Percentiles rank a stretch among this genome's conserved stretches.
phyloP scores from a whole-genome alignment of 257 asterid species.

The Scutellaria galericulata region DNA sequence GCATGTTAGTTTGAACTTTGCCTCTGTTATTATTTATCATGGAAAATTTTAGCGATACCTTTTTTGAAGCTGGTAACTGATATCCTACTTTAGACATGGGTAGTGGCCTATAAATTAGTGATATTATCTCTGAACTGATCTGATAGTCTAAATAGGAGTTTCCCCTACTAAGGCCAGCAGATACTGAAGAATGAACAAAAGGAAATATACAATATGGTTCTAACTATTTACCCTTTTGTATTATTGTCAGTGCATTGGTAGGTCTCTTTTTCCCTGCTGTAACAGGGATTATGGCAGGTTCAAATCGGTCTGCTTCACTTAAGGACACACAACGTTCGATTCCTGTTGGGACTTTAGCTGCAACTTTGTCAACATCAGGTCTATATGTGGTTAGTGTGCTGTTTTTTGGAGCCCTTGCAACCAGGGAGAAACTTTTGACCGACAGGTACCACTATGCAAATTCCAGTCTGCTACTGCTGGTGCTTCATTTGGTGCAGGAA shows the following conservation, averaged over 20 bases:
- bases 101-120: slow-evolving; percentile 25
- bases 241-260: slow-evolving; percentile 87
- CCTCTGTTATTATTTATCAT: slow-evolving; percentile 21
- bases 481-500: slow-evolving; percentile 18
- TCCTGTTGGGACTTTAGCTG: slow-evolving; percentile 95
- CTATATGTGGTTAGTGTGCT: slow-evolving; percentile 79
- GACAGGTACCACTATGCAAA: slow-evolving; percentile 64
- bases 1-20: slow-evolving; percentile 14
- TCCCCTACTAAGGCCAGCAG: slow-evolving; percentile 25
- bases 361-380: slow-evolving; percentile 80
- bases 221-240: slow-evolving; percentile 43
- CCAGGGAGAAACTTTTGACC: slow-evolving; percentile 93
- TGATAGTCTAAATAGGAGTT: slow-evolving; percentile 28
- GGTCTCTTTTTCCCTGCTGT: slow-evolving; percentile 99
- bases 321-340: slow-evolving; percentile 98
- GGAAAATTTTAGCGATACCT: neutral
- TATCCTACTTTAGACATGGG: neutral
- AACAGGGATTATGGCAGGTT: slow-evolving; percentile 99
- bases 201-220: slow-evolving; percentile 38
- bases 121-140: slow-evolving; percentile 25
- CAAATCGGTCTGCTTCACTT: slow-evolving; percentile 97
- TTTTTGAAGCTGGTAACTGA: neutral
- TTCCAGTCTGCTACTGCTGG: slow-evolving; percentile 11
- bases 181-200: slow-evolving; percentile 20
- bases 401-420: slow-evolving; percentile 93